Percentiles rank a stretch among this genome's conserved stretches.
These are phyloP conservation scores for Favolaschia claudopus DNA, from an alignment of 768 basidiomycete species.

Conservation along the genomic window DNA sequence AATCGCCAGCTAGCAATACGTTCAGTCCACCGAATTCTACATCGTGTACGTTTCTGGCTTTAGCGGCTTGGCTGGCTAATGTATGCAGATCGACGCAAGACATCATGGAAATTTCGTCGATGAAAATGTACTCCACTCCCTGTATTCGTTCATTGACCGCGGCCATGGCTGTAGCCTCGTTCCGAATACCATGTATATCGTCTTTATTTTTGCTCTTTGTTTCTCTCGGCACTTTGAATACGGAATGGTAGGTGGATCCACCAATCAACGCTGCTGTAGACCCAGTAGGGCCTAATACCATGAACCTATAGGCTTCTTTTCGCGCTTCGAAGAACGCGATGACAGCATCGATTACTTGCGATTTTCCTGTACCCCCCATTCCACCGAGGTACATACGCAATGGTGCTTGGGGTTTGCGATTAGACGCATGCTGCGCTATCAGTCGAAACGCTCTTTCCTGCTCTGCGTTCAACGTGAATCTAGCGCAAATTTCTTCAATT, in stretches of 20 bases:
- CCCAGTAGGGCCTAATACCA: conserved; percentile 41
- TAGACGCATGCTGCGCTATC: conserved; percentile 32
- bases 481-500: conserved; percentile 1
- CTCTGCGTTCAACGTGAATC: conserved; percentile 36
- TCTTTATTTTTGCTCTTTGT: not conserved
- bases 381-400: conserved; percentile 42
- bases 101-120: conserved; percentile 54
- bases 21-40: conserved; percentile 44
- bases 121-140: conserved; percentile 47
- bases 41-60: conserved; percentile 23
- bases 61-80: conserved; percentile 34
- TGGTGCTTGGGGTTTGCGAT: conserved; percentile 3
- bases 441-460: conserved; percentile 41
- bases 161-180: not conserved
- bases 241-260: conserved; percentile 45
- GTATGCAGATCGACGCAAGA: conserved; percentile 35
- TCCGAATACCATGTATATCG: not conserved
- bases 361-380: conserved; percentile 42
- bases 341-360: conserved; percentile 35
- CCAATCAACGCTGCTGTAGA: conserved; percentile 38
- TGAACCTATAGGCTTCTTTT: conserved; percentile 30
- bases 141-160: conserved; percentile 14
- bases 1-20: conserved; percentile 51
- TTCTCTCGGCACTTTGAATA: not conserved
- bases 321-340: conserved; percentile 26